phyloP scores from a whole-genome alignment of 1,284 basidiomycete species.

The Naganishia sp. region DNA sequence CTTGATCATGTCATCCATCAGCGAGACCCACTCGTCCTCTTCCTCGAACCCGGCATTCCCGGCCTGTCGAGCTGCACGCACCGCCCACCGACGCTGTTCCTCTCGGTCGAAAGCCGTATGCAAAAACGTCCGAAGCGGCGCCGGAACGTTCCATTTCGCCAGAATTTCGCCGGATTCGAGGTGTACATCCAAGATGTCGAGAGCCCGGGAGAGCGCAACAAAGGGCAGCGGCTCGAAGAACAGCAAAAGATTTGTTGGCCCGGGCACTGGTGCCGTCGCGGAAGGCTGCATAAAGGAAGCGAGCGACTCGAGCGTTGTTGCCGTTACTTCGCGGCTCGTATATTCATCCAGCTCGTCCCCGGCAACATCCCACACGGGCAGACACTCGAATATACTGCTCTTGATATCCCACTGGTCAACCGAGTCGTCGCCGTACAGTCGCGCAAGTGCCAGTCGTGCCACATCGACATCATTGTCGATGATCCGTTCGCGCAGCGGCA shows the following conservation, averaged over 20 bases:
- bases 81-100: conserved; percentile 82
- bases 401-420: conserved; percentile 75
- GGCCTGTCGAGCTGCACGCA: conserved; percentile 72
- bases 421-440: conserved; percentile 78
- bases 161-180: conserved; percentile 90
- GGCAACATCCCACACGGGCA: conserved; percentile 80
- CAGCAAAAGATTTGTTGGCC: conserved; percentile 71
- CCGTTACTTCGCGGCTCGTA: conserved; percentile 66
- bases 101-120: conserved; percentile 66
- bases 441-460: conserved; percentile 78
- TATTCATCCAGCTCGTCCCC: conserved; percentile 58
- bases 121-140: conserved; percentile 79
- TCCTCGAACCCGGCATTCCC: conserved; percentile 52
- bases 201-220: conserved; percentile 70
- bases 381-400: conserved; percentile 87
- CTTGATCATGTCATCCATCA: conserved; percentile 86
- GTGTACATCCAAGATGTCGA: conserved; percentile 89
- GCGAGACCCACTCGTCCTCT: conserved; percentile 73
- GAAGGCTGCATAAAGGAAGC: conserved; percentile 75
- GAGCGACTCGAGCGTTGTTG: conserved; percentile 76
- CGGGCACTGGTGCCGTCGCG: conserved; percentile 60
- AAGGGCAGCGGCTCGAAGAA: conserved; percentile 77
- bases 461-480: conserved; percentile 79
- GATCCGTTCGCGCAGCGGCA: conserved; percentile 67
- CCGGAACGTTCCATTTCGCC: conserved; percentile 77